phyloP scores from a whole-genome alignment of 2,329 filamentous ascomycete species.

The Dryadomyces sulphureus region DNA sequence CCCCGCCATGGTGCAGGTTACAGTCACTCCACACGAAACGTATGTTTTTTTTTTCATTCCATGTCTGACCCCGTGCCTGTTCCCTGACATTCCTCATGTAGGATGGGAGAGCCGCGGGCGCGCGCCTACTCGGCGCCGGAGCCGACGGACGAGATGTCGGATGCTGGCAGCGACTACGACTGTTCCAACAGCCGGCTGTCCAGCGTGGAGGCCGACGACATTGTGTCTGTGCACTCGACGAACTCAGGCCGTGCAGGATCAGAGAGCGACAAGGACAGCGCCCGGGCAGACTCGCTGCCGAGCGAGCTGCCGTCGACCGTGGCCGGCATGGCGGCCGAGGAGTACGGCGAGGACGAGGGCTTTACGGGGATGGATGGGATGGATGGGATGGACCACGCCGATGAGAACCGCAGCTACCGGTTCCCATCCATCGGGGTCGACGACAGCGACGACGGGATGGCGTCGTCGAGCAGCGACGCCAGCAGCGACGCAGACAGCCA shows the following conservation, averaged over 20 bases:
- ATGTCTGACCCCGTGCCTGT: no score
- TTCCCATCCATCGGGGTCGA: neutral
- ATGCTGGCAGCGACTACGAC: slow-evolving; percentile 1
- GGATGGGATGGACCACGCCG: neutral
- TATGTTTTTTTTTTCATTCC: slow-evolving; percentile 7
- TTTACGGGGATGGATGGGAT: neutral
- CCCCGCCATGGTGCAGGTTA: slow-evolving; percentile 15
- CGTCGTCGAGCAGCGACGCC: neutral
- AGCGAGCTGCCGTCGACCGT: neutral
- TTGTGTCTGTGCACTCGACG: no score
- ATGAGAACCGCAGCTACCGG: neutral
- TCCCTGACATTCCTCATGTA: neutral
- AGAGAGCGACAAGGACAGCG: neutral
- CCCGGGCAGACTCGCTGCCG: no score
- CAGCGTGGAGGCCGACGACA: neutral
- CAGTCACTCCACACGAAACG: slow-evolving; percentile 8
- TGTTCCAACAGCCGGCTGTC: neutral
- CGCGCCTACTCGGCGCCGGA: slow-evolving; percentile 16
- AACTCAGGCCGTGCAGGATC: neutral
- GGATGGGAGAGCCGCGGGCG: neutral
- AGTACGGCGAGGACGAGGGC: neutral
- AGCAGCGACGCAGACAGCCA: neutral
- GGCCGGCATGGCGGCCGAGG: neutral
- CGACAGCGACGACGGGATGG: neutral
- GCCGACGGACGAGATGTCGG: slow-evolving; percentile 6